Conservation (phyloP, 257 asterid genomes). For the Nicotiana benthamiana region DNA sequence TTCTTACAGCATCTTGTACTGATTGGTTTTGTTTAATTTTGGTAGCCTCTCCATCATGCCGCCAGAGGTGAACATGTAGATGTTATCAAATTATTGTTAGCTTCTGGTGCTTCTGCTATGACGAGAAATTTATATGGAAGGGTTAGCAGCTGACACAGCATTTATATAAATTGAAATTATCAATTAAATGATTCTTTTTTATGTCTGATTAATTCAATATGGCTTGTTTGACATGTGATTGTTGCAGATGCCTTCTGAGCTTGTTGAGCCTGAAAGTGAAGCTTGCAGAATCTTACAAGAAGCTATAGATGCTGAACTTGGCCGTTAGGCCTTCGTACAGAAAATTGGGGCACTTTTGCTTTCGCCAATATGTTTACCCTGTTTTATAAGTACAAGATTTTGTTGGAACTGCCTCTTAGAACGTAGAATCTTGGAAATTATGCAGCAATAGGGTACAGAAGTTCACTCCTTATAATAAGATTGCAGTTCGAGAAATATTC, state of each 20-base stretch:
- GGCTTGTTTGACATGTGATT: slow-evolving; percentile 5
- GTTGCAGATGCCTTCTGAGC: slow-evolving; percentile 60
- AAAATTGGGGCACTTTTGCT: neutral
- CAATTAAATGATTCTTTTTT: neutral
- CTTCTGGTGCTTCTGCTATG: slow-evolving; percentile 62
- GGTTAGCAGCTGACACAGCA: slow-evolving; percentile 26
- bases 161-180: neutral
- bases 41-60: slow-evolving; percentile 84
- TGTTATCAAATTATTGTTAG: slow-evolving; percentile 44
- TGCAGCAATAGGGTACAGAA: neutral
- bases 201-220: neutral
- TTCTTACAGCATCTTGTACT: neutral
- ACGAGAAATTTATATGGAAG: slow-evolving; percentile 43
- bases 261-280: slow-evolving; percentile 66
- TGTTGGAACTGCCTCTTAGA: neutral
- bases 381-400: neutral
- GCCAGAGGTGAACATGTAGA: slow-evolving; percentile 68
- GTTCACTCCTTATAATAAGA: neutral
- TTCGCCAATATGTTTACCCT: neutral
- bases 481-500: neutral
- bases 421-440: neutral
- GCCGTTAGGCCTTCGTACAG: neutral
- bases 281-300: slow-evolving; percentile 47
- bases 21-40: neutral
- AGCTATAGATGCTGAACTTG: slow-evolving; percentile 23